Evolutionary conservation across 495 filamentous ascomycete genomes (phyloP), one percentile per base, ranked within the genome.

Genomic region (Parachaetomium inaequale): DNA sequence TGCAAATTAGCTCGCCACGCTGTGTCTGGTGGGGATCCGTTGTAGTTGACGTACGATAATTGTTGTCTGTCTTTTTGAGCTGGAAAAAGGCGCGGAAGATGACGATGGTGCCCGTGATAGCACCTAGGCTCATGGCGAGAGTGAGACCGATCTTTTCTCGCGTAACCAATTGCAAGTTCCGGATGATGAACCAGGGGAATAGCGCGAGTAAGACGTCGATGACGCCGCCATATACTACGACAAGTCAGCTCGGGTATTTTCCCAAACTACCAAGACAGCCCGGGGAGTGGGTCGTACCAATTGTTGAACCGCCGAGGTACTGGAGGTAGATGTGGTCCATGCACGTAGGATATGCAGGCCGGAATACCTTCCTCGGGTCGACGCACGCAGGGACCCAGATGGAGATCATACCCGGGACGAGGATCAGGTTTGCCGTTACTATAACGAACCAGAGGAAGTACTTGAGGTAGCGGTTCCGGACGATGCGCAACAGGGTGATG

Each of bases 71-170:
- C 25, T 23, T 26, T 46, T 4, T 58, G 38, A 64, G 34, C 26
- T 61, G 57, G 54, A 54, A 62, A 52, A 67, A 67, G 19, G 62
- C 53, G 12, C 65, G 65, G 31, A 67, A 36, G 23, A 67, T 65
- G 40, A 67, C 65, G 11, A 67, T 55, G 36, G 58, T 52, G 25
- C 65, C 65, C 4, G 62, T 67, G 14, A 67, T 42, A 47, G 56
- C 45, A 7, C 73, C 73, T 43, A 75, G 65, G 49, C 72, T 71
- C 73, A 75, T 75, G 26, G 70, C 70, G 6, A 72, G 25, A 1
- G 61, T 64, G 25, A 76, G 63, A n/a, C 74, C 72, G 28, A 72
- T 47, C 42, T 74, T 75, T 59, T 75, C 72, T 3, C 68, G 68
- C 11, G 59, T 69, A 15, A 62, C 64, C 19, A 76, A 62, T 46